phyloP scores from a whole-genome alignment of 1,284 basidiomycete genomes.

The Microbotryum lychnidis-dioicae region DNA sequence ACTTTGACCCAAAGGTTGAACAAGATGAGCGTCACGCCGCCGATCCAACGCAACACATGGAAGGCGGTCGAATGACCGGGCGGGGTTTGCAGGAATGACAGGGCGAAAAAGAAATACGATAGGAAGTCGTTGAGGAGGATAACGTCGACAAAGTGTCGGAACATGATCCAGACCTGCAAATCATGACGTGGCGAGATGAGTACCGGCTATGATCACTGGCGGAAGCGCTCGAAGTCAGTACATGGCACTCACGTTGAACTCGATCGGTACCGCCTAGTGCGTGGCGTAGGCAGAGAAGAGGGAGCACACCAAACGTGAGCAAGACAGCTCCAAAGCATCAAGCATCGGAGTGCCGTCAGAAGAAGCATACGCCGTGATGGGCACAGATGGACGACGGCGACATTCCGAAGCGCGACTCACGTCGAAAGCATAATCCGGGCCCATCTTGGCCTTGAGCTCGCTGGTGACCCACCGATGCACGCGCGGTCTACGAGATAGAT shows the following conservation, averaged over 20 bases:
- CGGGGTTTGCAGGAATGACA: constrained; percentile 68
- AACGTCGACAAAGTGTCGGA: constrained; percentile 84
- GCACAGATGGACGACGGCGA: not conserved
- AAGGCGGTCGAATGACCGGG: constrained; percentile 57
- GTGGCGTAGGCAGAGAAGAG: not conserved
- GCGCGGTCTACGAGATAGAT: constrained; percentile 54
- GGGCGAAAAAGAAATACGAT: constrained; percentile 87
- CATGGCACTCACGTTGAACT: constrained; percentile 54
- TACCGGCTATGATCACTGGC: constrained; percentile 13
- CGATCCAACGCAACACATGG: constrained; percentile 78
- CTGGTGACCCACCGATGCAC: constrained; percentile 66
- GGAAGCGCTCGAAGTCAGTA: constrained; percentile 7
- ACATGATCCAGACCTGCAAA: constrained; percentile 66
- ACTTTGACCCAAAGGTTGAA: constrained; percentile 97
- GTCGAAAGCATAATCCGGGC: constrained; percentile 84
- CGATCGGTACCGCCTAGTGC: constrained; percentile 42
- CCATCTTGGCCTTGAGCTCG: constrained; percentile 89
- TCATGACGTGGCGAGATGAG: constrained; percentile 26
- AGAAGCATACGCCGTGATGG: no score
- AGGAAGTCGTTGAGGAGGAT: constrained; percentile 95
- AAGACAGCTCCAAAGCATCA: not conserved
- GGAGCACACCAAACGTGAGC: constrained; percentile 40
- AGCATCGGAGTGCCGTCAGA: not conserved
- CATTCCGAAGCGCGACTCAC: constrained; percentile 44
- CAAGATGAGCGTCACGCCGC: constrained; percentile 71